These are phyloP conservation scores for Xylaria digitata DNA, from an alignment of 2,329 filamentous ascomycete genomes.

Conservation along the genomic window DNA sequence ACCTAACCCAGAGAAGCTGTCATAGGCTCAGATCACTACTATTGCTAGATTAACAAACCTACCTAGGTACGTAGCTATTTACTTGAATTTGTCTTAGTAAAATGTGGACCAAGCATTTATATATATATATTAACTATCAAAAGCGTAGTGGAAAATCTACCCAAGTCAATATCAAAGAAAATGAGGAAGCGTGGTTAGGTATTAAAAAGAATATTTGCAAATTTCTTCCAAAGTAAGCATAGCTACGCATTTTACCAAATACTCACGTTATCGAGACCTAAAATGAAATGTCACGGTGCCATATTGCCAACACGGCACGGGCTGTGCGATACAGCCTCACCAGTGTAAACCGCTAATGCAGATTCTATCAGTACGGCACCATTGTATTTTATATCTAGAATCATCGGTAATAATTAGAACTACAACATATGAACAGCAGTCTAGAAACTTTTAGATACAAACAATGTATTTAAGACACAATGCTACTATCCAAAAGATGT, in stretches of 20 bases:
- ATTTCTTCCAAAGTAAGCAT: neutral
- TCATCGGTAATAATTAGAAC: too few relatives aligned
- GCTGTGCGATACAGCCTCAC: neutral
- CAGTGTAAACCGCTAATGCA: neutral
- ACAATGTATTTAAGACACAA: too few relatives aligned
- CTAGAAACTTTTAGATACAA: too few relatives aligned
- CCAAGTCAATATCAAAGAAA: neutral
- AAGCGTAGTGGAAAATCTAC: neutral
- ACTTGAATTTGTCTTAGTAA: neutral
- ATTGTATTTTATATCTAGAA: neutral
- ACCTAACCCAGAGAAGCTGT: conserved; percentile 12
- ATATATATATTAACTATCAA: neutral
- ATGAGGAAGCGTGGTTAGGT: neutral
- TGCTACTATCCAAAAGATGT: too few relatives aligned
- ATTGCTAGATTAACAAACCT: neutral
- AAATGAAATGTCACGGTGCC: neutral
- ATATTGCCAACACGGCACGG: neutral
- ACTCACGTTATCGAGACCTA: neutral
- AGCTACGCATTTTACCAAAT: neutral
- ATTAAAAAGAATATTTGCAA: neutral
- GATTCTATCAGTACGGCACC: neutral
- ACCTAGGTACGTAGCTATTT: neutral
- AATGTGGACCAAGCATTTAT: neutral
- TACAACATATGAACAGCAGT: too few relatives aligned
- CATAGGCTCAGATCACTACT: neutral